phyloP scores from a whole-genome alignment of 148 eudicot genomes.

The Limonium bicolor region DNA sequence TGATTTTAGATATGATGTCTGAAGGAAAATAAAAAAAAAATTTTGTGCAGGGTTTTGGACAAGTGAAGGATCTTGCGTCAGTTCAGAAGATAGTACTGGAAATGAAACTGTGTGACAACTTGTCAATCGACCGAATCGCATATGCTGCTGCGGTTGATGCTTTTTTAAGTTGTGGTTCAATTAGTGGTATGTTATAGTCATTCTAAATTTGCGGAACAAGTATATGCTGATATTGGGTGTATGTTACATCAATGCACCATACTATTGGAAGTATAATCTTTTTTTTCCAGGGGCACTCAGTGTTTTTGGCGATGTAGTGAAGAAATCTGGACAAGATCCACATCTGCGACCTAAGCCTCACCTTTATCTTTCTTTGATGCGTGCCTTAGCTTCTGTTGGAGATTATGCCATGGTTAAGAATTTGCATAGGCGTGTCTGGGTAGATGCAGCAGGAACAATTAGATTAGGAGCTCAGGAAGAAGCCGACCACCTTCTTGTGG shows the following conservation, averaged over 20 bases:
- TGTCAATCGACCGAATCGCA: slow-evolving; percentile 40
- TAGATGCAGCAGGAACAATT: slow-evolving; percentile 42
- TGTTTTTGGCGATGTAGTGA: slow-evolving; percentile 43
- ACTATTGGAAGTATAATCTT: too few species aligned
- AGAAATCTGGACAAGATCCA: slow-evolving; percentile 21
- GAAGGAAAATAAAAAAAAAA: too few species aligned
- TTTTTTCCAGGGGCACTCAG: slow-evolving; percentile 37
- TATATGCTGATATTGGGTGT: too few species aligned
- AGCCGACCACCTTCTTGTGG: slow-evolving; percentile 62
- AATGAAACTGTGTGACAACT: slow-evolving; percentile 23
- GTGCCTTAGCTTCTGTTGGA: slow-evolving; percentile 43
- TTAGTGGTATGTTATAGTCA: slow-evolving; percentile 34
- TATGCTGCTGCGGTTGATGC: slow-evolving; percentile 53
- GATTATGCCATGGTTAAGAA: slow-evolving; percentile 37
- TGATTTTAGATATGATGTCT: too few species aligned
- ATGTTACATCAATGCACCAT: too few species aligned
- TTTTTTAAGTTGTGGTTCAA: slow-evolving; percentile 31
- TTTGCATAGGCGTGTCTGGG: slow-evolving; percentile 45
- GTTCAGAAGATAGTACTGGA: slow-evolving; percentile 34
- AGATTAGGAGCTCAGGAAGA: slow-evolving; percentile 24
- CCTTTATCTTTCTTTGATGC: slow-evolving; percentile 61
- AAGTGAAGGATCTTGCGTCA: slow-evolving; percentile 24
- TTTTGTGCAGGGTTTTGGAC: slow-evolving; percentile 48
- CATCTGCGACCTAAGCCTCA: slow-evolving; percentile 55
- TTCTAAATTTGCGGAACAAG: too few species aligned